These are phyloP conservation scores for Talaromyces verruculosus DNA, from an alignment of 2,329 filamentous ascomycete species.

Conservation along the genomic window DNA sequence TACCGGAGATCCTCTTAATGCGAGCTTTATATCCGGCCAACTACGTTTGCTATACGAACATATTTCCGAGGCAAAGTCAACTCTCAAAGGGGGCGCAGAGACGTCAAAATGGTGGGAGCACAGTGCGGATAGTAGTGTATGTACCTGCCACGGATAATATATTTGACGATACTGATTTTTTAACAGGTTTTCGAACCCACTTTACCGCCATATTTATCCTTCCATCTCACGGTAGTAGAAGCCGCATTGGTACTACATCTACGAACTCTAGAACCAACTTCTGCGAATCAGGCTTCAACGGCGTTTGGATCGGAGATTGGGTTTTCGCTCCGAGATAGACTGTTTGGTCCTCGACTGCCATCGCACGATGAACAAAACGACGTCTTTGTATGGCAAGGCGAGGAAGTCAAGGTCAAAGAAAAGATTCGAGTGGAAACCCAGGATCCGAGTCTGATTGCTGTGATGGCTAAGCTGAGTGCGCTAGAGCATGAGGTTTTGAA, in stretches of 20 bases:
- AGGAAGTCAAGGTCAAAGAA: slow-evolving; percentile 81
- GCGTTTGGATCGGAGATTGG: slow-evolving; percentile 70
- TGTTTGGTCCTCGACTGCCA: slow-evolving; percentile 54
- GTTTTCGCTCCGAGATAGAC: slow-evolving; percentile 58
- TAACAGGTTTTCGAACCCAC: slow-evolving; percentile 59
- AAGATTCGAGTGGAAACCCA: slow-evolving; percentile 87
- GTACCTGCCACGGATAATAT: not conserved
- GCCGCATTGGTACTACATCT: slow-evolving; percentile 68
- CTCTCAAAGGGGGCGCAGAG: slow-evolving; percentile 56
- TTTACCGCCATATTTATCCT: slow-evolving; percentile 67
- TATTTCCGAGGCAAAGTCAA: slow-evolving; percentile 59
- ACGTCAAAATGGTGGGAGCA: slow-evolving; percentile 57
- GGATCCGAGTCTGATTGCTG: slow-evolving; percentile 79
- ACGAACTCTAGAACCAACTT: slow-evolving; percentile 67
- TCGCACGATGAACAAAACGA: slow-evolving; percentile 80
- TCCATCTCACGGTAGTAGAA: slow-evolving; percentile 69
- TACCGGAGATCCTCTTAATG: slow-evolving; percentile 64
- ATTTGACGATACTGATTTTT: not conserved
- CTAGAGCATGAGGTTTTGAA: slow-evolving; percentile 71
- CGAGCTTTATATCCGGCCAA: slow-evolving; percentile 59
- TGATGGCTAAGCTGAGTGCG: slow-evolving; percentile 79
- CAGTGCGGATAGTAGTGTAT: slow-evolving; percentile 58
- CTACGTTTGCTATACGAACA: slow-evolving; percentile 60
- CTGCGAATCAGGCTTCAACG: slow-evolving; percentile 56
- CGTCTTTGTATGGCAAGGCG: slow-evolving; percentile 67